Base-by-base conservation (phyloP, 495 filamentous ascomycete species). In the Talaromyces nanjingensis region DNA sequence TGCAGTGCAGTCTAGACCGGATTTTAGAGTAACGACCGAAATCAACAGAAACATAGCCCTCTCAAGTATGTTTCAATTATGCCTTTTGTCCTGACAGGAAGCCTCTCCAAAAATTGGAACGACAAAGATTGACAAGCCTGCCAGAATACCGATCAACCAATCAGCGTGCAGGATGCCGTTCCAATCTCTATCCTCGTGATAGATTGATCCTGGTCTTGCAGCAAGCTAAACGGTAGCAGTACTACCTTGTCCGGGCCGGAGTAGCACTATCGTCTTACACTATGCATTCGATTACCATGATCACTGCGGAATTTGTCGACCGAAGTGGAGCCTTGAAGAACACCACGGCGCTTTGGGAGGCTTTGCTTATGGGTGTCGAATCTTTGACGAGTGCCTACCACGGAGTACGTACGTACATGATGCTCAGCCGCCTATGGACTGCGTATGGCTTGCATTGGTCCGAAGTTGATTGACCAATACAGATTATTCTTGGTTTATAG, bases 171-270 rank as follows among this genome's bases (percentile, higher is more conserved):
- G 31, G 25, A 39, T 22, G 14, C 57, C 57, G 18, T 39, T 39
- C 25, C 29, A 59, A 27, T 22, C n/a, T 24, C 57, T 24, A 33
- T 59, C 57, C 57, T 59, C 57, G 57, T 59, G 57, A 59, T 59
- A 20, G 57, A 20, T 39, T 59, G 56, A 59, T 20, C 29, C 33
- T 22, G 31, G 34, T 33, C 57, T 39, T 59, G 57, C 57, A 59
- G 57, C 29, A 59, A 39, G 57, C 57, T 39, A 34, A 14, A 34
- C 57, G 57, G 53, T 56, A 56, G 53, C 53, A 56, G 53, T 56
- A 56, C 53, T 27, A 56, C 53, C 27, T n/a, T 22, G 53, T 56
- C 53, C 53, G 22, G 22, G 22, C 53, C 27, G 27, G 53, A 56
- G 53, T 56, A 25, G 20, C 20, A 56, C 53, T 49, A 56, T 12